Evolutionary conservation across 116 monocot species (phyloP), one percentile per base, ranked within the genome.

Genomic region (Papilionanthe hybrid): DNA sequence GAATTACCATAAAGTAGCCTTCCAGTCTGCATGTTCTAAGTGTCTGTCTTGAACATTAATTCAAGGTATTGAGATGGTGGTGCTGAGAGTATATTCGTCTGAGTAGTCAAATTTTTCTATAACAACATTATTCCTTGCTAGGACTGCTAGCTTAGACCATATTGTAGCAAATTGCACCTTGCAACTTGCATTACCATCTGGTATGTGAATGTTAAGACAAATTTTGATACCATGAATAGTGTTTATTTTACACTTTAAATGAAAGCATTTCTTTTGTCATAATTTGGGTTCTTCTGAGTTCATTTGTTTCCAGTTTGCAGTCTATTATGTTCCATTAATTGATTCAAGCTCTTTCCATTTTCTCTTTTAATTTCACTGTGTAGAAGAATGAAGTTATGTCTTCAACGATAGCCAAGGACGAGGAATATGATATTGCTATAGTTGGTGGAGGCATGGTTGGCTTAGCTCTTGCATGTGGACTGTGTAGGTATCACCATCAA

Each of bases 401-500:
- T 50, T 32, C 71, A 44, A 73, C 11, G 79, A 82, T 78, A 57
- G 43, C 80, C 18, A 78, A 73, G 37, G 50, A 75, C 44, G 76
- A 77, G 12, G 79, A 86, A 67, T 87, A 83, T 79, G 95, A 99
- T 71, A 74, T 99, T 78, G 95, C 95, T 60, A 93, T 99, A 56
- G 83, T 95, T 84, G 95, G 99, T 76, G 99, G 95, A 81, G 95
- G 99, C 87, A 99, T 99, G 99, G 95, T 99, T 73, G 99, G 99
- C 44, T 85, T 99, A 86, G 93, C 95, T 74, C 79, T 99, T 84
- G 93, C 87, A 56, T 90, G 95, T 86, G 88, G 91, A 77, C 80
- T 98, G 78, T 90, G 98, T 98, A 98, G 81, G 89, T 93, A 82
- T 80, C 81, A 42, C 75, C 78, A 19, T 75, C 77, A 29, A 11